phyloP scores from a whole-genome alignment of 495 filamentous ascomycete genomes.

The Rhypophila decipiens region DNA sequence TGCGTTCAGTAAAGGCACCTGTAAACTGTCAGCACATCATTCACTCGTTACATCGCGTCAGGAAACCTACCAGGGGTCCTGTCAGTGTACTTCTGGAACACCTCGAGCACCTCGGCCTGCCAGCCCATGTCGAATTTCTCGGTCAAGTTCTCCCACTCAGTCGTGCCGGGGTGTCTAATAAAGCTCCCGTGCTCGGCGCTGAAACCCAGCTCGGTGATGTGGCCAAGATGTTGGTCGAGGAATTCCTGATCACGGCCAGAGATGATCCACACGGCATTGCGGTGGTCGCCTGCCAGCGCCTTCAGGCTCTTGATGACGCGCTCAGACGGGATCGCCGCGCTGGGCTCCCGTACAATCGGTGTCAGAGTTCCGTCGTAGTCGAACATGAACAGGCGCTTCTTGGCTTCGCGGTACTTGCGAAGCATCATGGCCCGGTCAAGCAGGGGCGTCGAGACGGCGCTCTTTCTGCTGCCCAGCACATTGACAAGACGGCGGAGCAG shows the following conservation, averaged over 20 bases:
- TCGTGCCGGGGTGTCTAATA: constrained; percentile 64
- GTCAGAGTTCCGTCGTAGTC: constrained; percentile 99
- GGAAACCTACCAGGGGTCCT: constrained; percentile 59
- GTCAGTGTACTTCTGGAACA: constrained; percentile 81
- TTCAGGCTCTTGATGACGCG: constrained; percentile 72
- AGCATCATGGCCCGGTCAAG: constrained; percentile 67
- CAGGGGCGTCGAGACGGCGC: constrained; percentile 68
- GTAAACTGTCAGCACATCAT: not conserved
- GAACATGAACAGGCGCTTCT: constrained; percentile 86
- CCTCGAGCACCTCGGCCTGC: constrained; percentile 71
- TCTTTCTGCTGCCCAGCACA: constrained; percentile 69
- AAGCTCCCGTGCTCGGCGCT: constrained; percentile 96
- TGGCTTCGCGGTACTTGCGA: constrained; percentile 61
- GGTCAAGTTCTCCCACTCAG: constrained; percentile 79
- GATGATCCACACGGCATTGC: constrained; percentile 95
- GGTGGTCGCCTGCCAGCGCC: constrained; percentile 67
- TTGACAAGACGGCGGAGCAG: constrained; percentile 69
- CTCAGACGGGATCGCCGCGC: constrained; percentile 79
- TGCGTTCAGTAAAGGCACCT: constrained; percentile 87
- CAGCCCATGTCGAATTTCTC: constrained; percentile 81
- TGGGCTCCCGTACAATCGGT: constrained; percentile 84
- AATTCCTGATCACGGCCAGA: constrained; percentile 88
- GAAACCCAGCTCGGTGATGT: constrained; percentile 76
- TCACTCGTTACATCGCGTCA: constrained; percentile 17
- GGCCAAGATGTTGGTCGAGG: constrained; percentile 77